Percentiles rank a stretch among this genome's conserved stretches.
Evolutionary conservation across 495 filamentous ascomycete genomes (phyloP).

Genomic region (Talaromyces nanjingensis): DNA sequence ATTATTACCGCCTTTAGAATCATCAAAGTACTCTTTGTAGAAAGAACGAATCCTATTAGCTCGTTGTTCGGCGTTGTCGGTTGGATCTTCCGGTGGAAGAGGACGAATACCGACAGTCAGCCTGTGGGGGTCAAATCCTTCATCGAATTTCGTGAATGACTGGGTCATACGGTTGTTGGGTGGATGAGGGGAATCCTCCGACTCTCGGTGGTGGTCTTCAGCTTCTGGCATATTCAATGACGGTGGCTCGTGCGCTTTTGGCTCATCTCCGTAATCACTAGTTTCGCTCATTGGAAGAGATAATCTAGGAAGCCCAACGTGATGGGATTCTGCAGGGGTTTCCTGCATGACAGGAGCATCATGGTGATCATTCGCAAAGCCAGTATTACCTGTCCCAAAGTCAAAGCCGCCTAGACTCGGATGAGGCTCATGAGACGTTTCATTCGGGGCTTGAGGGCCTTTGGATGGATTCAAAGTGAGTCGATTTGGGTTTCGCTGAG

Average conservation of each 20-base stretch:
- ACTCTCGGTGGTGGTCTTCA: constrained; percentile 23
- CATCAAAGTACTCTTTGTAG: constrained; percentile 99
- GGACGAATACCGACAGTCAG: constrained; percentile 89
- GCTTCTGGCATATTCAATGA: constrained; percentile 24
- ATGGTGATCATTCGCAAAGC: not conserved
- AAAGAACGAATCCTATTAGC: constrained; percentile 97
- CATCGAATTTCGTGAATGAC: constrained; percentile 22
- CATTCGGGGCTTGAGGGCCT: not conserved
- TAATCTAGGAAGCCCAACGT: constrained; percentile 27
- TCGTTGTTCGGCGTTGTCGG: constrained; percentile 82
- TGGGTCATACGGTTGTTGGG: constrained; percentile 13
- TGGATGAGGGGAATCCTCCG: constrained; percentile 30
- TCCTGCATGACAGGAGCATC: constrained; percentile 4
- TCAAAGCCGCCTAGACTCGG: constrained; percentile 1
- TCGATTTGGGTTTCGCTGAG: not conserved
- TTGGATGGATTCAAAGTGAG: not conserved
- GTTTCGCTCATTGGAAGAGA: constrained; percentile 42
- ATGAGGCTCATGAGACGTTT: constrained; percentile 13
- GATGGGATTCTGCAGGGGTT: constrained; percentile 7
- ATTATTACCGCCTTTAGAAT: constrained; percentile 53
- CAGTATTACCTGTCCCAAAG: constrained; percentile 5
- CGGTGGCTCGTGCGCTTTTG: constrained; percentile 40
- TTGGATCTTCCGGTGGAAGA: constrained; percentile 79
- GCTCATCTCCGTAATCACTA: constrained; percentile 58
- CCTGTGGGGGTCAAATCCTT: constrained; percentile 59